phyloP scores from a whole-genome alignment of 1,284 basidiomycete genomes.

The Caloboletus firmus region DNA sequence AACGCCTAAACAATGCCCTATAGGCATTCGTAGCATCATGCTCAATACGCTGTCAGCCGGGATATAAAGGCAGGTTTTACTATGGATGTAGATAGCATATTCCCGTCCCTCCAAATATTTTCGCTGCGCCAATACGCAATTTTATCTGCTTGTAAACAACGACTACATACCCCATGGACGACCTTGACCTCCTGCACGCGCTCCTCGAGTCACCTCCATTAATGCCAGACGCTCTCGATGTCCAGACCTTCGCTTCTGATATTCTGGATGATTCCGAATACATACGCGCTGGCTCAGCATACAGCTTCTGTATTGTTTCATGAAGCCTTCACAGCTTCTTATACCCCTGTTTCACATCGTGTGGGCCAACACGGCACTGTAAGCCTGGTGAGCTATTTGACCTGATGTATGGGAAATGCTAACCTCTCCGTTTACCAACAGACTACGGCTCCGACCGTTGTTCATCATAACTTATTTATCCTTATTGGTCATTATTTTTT shows the following conservation, averaged over 20 bases:
- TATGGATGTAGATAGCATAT: not conserved
- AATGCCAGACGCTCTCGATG: not conserved
- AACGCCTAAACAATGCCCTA: not conserved
- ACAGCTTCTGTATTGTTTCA: constrained; percentile 5
- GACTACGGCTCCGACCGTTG: constrained; percentile 10
- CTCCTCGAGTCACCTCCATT: not conserved
- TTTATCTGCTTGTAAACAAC: not conserved
- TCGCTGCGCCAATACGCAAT: not conserved
- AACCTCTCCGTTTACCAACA: not conserved
- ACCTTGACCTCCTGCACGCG: not conserved
- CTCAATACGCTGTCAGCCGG: not conserved
- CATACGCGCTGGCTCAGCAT: not conserved
- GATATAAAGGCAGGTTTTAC: not conserved
- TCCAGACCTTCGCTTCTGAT: constrained; percentile 1
- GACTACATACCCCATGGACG: constrained; percentile 13
- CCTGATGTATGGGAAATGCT: not conserved
- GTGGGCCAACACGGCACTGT: not conserved
- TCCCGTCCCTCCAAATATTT: not conserved
- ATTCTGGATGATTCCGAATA: constrained; percentile 2
- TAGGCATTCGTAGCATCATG: not conserved
- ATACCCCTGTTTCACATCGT: not conserved
- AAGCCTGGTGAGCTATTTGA: not conserved
- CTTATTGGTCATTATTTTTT: constrained; percentile 16
- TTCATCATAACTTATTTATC: not conserved
- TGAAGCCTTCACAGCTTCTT: constrained; percentile 2